Percentiles rank a stretch among this genome's conserved stretches.
Conservation (phyloP, 2,329 filamentous ascomycete species). For the Pestalotiopsis sp. region DNA sequence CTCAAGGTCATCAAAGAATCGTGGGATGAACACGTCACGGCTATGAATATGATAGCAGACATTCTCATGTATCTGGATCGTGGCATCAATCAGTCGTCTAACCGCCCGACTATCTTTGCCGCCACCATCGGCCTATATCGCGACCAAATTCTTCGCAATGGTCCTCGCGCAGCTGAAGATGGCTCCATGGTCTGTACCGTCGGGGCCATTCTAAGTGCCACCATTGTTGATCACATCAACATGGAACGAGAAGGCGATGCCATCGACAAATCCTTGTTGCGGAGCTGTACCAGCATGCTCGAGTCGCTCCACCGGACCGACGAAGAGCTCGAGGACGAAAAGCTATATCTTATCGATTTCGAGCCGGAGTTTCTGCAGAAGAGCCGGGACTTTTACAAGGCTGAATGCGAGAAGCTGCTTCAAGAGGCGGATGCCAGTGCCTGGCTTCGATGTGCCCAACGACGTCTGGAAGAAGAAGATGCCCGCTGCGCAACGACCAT, state of each 20-base stretch:
- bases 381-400: slow-evolving; percentile 73
- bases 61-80: slow-evolving; percentile 98
- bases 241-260: slow-evolving; percentile 91
- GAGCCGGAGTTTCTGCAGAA: slow-evolving; percentile 75
- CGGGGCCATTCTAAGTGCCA: slow-evolving; percentile 75
- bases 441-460: slow-evolving; percentile 78
- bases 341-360: slow-evolving; percentile 82
- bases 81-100: slow-evolving; percentile 72
- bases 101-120: slow-evolving; percentile 78
- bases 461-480: slow-evolving; percentile 77
- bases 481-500: slow-evolving; percentile 84
- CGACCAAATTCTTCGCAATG: slow-evolving; percentile 76
- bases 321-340: slow-evolving; percentile 75
- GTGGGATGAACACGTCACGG: slow-evolving; percentile 89
- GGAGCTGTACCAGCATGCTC: slow-evolving; percentile 86
- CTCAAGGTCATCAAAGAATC: slow-evolving; percentile 73
- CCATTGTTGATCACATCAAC: slow-evolving; percentile 86
- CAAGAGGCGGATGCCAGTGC: slow-evolving; percentile 77
- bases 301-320: slow-evolving; percentile 84
- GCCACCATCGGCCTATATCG: slow-evolving; percentile 87
- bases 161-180: slow-evolving; percentile 42
- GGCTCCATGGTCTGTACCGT: slow-evolving; percentile 50
- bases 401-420: slow-evolving; percentile 75
- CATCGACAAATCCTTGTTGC: slow-evolving; percentile 81
- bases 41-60: slow-evolving; percentile 96